A percentile compares a stretch with the other conserved stretches of the same genome.
phyloP scores from a whole-genome alignment of 257 asterid genomes.

The Gentiana straminea region DNA sequence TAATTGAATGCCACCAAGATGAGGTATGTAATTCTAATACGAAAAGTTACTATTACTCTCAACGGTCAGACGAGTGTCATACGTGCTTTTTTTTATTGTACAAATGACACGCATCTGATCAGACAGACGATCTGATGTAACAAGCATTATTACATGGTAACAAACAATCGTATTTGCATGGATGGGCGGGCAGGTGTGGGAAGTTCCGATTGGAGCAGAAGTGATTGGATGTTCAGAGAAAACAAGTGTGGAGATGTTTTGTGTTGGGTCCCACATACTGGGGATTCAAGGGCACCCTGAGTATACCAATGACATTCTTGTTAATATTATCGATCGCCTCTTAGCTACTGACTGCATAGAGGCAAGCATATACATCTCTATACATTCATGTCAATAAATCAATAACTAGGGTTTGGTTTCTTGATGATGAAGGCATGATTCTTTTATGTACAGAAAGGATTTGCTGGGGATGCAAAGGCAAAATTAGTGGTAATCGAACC shows the following conservation, averaged over 20 bases:
- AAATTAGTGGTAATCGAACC: constrained; percentile 32
- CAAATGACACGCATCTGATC: no score
- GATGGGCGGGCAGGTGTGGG: constrained; percentile 31
- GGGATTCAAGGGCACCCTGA: constrained; percentile 89
- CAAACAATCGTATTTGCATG: no score
- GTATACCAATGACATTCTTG: constrained; percentile 58
- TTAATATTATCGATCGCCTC: constrained; percentile 52
- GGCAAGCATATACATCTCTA: constrained; percentile 14
- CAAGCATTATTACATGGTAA: no score
- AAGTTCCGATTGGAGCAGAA: constrained; percentile 55
- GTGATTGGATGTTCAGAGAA: constrained; percentile 51
- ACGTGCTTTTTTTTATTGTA: no score
- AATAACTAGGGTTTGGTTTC: no score
- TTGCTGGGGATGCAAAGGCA: constrained; percentile 43
- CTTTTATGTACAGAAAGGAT: constrained; percentile 21
- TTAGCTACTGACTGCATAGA: constrained; percentile 26
- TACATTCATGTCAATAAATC: not conserved
- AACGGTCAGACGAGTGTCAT: no score
- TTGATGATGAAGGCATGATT: no score
- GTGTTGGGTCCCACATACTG: constrained; percentile 35
- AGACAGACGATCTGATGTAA: no score
- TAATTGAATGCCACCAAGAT: constrained; percentile 71
- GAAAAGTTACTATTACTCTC: no score
- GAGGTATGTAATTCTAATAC: constrained; percentile 31
- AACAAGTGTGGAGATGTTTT: constrained; percentile 64